phyloP scores from a whole-genome alignment of 129 eudicot genomes.

The Flaveria sonorensis region DNA sequence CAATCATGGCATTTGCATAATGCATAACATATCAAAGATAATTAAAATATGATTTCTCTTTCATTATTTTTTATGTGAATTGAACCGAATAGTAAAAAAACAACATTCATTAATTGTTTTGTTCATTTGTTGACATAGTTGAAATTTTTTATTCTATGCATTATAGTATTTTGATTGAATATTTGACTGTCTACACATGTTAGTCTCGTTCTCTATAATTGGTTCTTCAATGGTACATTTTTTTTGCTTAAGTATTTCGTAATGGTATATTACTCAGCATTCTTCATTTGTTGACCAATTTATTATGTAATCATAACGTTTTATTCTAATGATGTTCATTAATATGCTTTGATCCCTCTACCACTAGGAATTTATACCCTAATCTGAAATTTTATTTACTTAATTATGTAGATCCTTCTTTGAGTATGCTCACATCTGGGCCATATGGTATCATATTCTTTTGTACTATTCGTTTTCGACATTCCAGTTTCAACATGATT shows the following conservation, averaged over 20 bases:
- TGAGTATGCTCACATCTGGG: conserved; percentile 73
- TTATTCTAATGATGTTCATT: background rate
- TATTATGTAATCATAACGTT: background rate
- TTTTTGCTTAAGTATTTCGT: conserved; percentile 54
- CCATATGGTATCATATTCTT: conserved; percentile 90
- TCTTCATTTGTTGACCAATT: conserved; percentile 2
- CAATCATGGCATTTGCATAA: conserved; percentile 3
- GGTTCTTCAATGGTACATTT: conserved; percentile 65
- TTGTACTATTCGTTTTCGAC: conserved; percentile 85
- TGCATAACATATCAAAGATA: background rate
- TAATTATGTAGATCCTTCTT: conserved; percentile 72
- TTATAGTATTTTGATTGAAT: background rate
- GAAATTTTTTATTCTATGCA: background rate
- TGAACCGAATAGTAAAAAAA: background rate
- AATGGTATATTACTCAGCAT: conserved; percentile 48
- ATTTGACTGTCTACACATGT: conserved; percentile 56
- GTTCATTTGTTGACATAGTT: background rate
- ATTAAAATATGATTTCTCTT: background rate
- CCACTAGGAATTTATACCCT: background rate
- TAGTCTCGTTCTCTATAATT: conserved; percentile 62
- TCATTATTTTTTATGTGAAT: background rate
- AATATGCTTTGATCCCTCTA: background rate
- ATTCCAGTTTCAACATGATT: conserved; percentile 91
- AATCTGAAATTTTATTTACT: background rate
- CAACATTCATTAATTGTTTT: background rate